Evolutionary conservation across 768 basidiomycete species (phyloP).

Genomic region (Kwoniella bestiolae): DNA sequence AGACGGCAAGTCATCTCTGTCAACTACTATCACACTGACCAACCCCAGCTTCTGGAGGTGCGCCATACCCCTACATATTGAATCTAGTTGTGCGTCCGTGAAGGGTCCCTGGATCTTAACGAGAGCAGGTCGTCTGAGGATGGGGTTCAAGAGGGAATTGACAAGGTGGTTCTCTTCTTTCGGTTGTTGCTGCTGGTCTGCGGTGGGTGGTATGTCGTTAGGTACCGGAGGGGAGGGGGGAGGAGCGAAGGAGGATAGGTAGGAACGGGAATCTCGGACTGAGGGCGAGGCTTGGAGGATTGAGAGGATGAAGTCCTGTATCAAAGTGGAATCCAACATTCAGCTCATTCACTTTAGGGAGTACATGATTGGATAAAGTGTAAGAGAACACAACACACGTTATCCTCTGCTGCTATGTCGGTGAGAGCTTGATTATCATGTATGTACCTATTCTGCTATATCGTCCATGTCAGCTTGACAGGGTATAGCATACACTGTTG

Average conservation of each 20-base stretch:
- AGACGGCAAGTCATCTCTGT: constrained; percentile 71
- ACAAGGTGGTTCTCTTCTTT: constrained; percentile 54
- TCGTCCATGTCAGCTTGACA: background rate
- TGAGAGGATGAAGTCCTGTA: constrained; percentile 97
- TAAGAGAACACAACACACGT: constrained; percentile 8
- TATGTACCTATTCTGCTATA: constrained; percentile 4
- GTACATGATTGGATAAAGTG: background rate
- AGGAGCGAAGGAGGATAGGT: constrained; percentile 86
- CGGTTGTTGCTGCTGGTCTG: constrained; percentile 39
- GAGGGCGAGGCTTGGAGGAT: constrained; percentile 93
- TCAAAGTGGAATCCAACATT: too few relatives aligned
- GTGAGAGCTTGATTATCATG: constrained; percentile 19
- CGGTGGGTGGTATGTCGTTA: constrained; percentile 44
- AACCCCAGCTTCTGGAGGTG: constrained; percentile 95
- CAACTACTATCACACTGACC: constrained; percentile 92
- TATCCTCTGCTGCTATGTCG: constrained; percentile 24
- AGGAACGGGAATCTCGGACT: constrained; percentile 82
- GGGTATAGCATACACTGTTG: background rate
- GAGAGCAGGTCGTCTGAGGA: constrained; percentile 81
- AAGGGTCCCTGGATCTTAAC: constrained; percentile 98
- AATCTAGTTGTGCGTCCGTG: constrained; percentile 86
- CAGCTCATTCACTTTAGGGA: background rate
- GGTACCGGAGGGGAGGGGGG: constrained; percentile 62
- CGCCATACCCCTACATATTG: constrained; percentile 88
- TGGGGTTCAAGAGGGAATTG: constrained; percentile 71